phyloP scores from a whole-genome alignment of 257 asterid species.

The Penstemon davidsonii region DNA sequence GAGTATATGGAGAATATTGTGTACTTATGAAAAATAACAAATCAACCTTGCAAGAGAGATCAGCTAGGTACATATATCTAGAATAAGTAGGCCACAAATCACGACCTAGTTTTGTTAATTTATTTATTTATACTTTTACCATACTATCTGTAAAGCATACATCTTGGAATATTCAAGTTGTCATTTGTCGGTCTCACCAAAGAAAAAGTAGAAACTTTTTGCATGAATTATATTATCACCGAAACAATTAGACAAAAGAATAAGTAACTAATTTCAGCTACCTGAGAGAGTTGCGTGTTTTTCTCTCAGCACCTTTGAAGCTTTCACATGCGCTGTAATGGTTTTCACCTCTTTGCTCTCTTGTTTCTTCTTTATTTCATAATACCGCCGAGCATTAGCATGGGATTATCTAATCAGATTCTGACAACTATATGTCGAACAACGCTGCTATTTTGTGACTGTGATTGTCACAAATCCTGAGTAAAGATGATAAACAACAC shows the following conservation, averaged over 20 bases:
- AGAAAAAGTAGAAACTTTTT: conserved; percentile 2
- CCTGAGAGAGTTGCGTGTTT: conserved; percentile 94
- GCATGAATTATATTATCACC: conserved; percentile 1
- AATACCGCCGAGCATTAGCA: conserved; percentile 99
- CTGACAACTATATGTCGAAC: conserved; percentile 7
- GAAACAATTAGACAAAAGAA: conserved; percentile 8
- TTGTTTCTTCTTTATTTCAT: conserved; percentile 90
- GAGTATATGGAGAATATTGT: conserved; percentile 30
- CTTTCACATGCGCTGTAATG: conserved; percentile 86
- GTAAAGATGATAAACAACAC: conserved; percentile 11
- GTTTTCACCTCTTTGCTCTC: conserved; percentile 98
- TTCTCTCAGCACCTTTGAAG: conserved; percentile 95
- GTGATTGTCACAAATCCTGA: conserved; percentile 12
- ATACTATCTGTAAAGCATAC: conserved; percentile 18
- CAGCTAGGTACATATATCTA: conserved; percentile 10
- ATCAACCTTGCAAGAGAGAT: conserved; percentile 19
- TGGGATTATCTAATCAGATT: conserved; percentile 37
- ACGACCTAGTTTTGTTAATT: background rate
- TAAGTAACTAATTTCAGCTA: conserved; percentile 38
- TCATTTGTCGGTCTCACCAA: background rate
- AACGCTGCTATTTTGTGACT: conserved; percentile 2
- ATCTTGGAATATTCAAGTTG: conserved; percentile 12
- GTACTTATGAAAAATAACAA: conserved; percentile 23
- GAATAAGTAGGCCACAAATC: conserved; percentile 12
- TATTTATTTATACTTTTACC: conserved; percentile 14